Conservation (phyloP, 208 protist species). For the Wallacemonas rigidus region DNA sequence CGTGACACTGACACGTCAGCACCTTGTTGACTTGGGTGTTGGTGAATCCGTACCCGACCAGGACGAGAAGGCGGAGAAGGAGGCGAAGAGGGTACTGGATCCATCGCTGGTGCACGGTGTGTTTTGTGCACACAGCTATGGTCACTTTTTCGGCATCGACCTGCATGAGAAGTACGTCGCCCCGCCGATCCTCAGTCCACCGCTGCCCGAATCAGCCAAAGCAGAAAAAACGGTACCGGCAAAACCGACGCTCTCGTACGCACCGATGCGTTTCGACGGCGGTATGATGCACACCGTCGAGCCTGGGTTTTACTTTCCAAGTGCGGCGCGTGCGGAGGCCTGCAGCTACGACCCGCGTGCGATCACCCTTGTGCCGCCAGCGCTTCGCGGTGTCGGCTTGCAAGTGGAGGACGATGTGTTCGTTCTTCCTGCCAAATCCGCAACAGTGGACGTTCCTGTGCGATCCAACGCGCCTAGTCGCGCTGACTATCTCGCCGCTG, state of each 20-base stretch:
- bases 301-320: conserved; percentile 61
- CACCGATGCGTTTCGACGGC: conserved; percentile 24
- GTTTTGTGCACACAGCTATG: conserved; percentile 61
- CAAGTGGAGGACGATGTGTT: conserved; percentile 71
- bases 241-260: conserved; percentile 6
- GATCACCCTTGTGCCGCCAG: conserved; percentile 17
- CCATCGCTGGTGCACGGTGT: conserved; percentile 33
- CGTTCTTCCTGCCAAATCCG: conserved; percentile 29
- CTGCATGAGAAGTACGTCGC: conserved; percentile 44
- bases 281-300: conserved; percentile 77
- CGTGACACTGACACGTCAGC: conserved; percentile 27
- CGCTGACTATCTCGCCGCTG: conserved; percentile 16
- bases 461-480: conserved; percentile 4
- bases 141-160: conserved; percentile 63
- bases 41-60: conserved; percentile 9
- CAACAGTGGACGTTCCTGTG: neutral
- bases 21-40: conserved; percentile 32
- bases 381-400: conserved; percentile 38
- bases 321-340: conserved; percentile 10
- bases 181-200: conserved; percentile 11
- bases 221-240: neutral
- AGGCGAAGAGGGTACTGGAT: conserved; percentile 3
- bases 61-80: neutral
- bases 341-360: conserved; percentile 20
- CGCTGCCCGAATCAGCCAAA: neutral